A percentile compares a stretch with the other conserved stretches of the same genome.
phyloP scores from a whole-genome alignment of 768 basidiomycete genomes.

The Astraeus odoratus region DNA sequence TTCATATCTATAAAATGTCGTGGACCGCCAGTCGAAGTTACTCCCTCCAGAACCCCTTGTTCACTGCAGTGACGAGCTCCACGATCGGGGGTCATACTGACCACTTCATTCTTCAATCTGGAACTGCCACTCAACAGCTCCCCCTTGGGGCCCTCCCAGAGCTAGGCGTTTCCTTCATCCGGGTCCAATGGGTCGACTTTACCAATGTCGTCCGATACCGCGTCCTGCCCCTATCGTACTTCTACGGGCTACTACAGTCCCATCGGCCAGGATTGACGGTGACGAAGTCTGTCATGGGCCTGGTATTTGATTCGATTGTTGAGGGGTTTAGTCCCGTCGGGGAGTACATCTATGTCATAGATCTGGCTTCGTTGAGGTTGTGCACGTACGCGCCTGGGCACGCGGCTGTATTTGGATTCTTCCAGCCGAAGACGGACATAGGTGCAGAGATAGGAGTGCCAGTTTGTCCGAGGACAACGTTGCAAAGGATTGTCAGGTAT shows the following conservation, averaged over 20 bases:
- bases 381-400: conserved; percentile 57
- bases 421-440: conserved; percentile 49
- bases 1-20: no score
- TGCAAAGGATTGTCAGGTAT: conserved; percentile 47
- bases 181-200: conserved; percentile 62
- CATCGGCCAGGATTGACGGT: conserved; percentile 48
- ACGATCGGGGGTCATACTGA: background rate
- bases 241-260: conserved; percentile 40
- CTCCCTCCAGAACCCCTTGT: background rate
- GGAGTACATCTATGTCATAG: conserved; percentile 55
- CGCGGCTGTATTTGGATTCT: conserved; percentile 59
- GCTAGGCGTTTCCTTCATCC: conserved; percentile 36
- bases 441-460: conserved; percentile 34
- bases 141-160: background rate
- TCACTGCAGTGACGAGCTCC: background rate
- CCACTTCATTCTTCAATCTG: background rate
- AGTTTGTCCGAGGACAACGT: conserved; percentile 53
- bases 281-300: conserved; percentile 40
- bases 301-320: conserved; percentile 40
- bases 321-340: conserved; percentile 48
- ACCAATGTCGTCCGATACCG: conserved; percentile 54
- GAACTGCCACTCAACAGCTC: background rate
- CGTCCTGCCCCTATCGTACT: conserved; percentile 45
- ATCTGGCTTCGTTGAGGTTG: conserved; percentile 44
- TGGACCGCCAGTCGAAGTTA: no score